Evolutionary conservation across 192 early-diverging fungal species (phyloP).

Genomic region (Thamnidium elegans): DNA sequence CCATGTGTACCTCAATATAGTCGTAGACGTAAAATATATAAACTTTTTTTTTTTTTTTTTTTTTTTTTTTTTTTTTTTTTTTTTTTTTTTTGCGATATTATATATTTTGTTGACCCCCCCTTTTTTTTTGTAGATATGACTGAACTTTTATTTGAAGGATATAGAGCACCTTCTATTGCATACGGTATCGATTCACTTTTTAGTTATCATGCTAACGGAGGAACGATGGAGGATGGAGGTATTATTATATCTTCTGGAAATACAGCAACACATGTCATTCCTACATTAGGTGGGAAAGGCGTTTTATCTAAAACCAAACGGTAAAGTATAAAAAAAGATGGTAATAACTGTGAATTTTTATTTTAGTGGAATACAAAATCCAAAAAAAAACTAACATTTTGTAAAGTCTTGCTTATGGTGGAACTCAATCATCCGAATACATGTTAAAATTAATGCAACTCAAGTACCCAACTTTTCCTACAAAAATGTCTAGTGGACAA

Average conservation of each 20-base stretch:
- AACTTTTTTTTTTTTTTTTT: neutral
- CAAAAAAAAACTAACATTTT: neutral
- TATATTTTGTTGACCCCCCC: too few relatives aligned
- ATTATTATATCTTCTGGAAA: conserved; percentile 74
- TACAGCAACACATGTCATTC: conserved; percentile 71
- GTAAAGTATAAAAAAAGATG: conserved; percentile 32
- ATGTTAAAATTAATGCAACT: conserved; percentile 85
- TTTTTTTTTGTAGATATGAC: conserved; percentile 65
- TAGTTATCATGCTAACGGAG: conserved; percentile 75
- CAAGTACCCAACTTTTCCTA: conserved; percentile 88
- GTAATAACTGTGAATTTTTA: neutral
- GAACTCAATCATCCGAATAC: conserved; percentile 70
- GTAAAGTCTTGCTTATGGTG: conserved; percentile 75
- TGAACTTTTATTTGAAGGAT: conserved; percentile 87
- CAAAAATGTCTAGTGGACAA: conserved; percentile 73
- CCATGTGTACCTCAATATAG: conserved; percentile 72
- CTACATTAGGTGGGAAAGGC: conserved; percentile 60
- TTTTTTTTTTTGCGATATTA: neutral
- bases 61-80: conserved; percentile 2
- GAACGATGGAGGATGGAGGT: conserved; percentile 56
- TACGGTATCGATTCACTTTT: conserved; percentile 89
- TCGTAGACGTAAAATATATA: conserved; percentile 58
- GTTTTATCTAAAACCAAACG: conserved; percentile 68
- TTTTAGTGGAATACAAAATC: neutral
- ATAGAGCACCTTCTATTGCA: conserved; percentile 67